Evolutionary conservation across 176 grass and related monocot species (phyloP).

Genomic region (Oryza longistaminata): DNA sequence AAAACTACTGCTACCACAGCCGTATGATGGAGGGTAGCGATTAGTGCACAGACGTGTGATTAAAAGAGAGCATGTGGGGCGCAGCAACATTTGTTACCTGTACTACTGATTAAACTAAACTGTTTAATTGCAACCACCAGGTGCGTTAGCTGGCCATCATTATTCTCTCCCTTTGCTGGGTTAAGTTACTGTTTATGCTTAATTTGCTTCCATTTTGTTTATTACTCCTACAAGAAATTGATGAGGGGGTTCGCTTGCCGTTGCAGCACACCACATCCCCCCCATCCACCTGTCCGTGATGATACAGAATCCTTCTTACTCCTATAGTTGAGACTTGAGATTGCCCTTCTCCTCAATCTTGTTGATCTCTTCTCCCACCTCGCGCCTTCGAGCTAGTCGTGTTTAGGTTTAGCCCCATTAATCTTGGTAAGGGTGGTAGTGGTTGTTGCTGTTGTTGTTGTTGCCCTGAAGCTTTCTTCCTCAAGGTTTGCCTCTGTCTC

Average conservation of each 20-base stretch:
- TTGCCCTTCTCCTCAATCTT: not conserved
- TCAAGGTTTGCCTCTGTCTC: not conserved
- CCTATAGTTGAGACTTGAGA: not conserved
- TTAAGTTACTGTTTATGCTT: not conserved
- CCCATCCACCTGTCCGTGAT: not conserved
- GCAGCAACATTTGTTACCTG: not conserved
- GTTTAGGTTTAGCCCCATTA: not conserved
- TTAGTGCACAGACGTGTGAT: not conserved
- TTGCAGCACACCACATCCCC: not conserved
- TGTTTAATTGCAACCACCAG: not conserved
- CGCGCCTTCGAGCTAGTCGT: not conserved
- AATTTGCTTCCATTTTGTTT: not conserved
- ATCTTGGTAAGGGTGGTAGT: not conserved
- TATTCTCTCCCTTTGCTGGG: not conserved
- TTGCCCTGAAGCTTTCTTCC: not conserved
- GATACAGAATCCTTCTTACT: too few relatives aligned
- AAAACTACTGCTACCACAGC: not conserved
- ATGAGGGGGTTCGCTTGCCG: not conserved
- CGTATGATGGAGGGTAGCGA: not conserved
- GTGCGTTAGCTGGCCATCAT: not conserved
- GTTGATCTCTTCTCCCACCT: not conserved
- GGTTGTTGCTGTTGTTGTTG: not conserved
- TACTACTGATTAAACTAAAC: not conserved
- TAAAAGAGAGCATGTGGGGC: not conserved
- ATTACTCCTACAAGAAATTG: not conserved